Evolutionary conservation across 2,329 filamentous ascomycete genomes (phyloP), one percentile per base, ranked within the genome.

Genomic region (Immersiporthe knoxdaviesiana): DNA sequence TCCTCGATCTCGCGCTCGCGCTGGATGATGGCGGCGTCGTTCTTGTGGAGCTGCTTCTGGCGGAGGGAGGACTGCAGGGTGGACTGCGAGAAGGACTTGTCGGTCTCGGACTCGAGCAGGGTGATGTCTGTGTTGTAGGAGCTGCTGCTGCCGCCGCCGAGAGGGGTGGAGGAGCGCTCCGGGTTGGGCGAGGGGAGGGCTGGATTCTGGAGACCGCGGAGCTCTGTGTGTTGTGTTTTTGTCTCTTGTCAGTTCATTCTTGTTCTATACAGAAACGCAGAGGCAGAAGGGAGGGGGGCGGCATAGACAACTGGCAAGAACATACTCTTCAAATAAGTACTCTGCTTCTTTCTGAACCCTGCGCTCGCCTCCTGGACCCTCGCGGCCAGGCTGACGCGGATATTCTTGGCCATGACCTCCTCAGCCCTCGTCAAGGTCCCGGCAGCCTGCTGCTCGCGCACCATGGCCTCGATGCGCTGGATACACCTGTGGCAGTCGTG

Each of bases 1-100:
- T 97, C 94, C 77, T 97, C 97, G 75, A 99, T 99, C 80, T 98
- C 96, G 54, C 92, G 90, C 81, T 99, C 96, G 72, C 96, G 92
- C 79, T 98, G 96, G 71, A 91, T 88, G 74, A 99, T 98, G 50
- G 89, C 89, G 2, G 90, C 85, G 77, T 98, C 95, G 76, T 97
- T 94, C 69, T 90, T 91, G 69, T 90, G 88, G 39, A 92, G 82
- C 68, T 88, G 85, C 73, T 87, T 87, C 75, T 89, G 87, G 67
- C 92, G 88, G 44, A 87, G 86, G 1, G 93, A 92, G 74, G 94
- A 92, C 77, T 94, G 91, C 1, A 98, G 86, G 0, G 95, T 93
- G 0, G 91, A 92, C 79, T 97, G 94, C 1, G 95, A 97, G 77
- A 96, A 97, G 8, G 90, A 93, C 74, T 93, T 91, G 81, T 99